A percentile compares a stretch with the other conserved stretches of the same genome.
These are phyloP conservation scores for Saccharum hybrid DNA, from an alignment of 202 grass and related monocot genomes.

Conservation along the genomic window DNA sequence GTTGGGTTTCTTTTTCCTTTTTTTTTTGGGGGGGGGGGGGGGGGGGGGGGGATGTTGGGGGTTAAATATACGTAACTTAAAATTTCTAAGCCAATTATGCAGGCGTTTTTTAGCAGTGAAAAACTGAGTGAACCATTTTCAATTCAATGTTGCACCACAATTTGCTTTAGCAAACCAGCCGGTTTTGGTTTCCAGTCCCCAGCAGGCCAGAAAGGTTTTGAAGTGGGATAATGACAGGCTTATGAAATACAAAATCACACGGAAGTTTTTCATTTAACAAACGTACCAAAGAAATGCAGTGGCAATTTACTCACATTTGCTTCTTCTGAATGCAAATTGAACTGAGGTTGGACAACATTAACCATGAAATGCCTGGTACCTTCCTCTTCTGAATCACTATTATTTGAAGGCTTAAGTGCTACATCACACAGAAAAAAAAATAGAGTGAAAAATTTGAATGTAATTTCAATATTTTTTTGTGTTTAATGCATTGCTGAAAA, in stretches of 20 bases:
- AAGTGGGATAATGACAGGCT: constrained; percentile 11
- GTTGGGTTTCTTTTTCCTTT: too few species aligned
- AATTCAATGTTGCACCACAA: constrained; percentile 8
- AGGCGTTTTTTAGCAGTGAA: neutral
- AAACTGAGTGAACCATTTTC: constrained; percentile 11
- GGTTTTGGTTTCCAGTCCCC: neutral
- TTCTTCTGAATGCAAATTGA: constrained; percentile 99
- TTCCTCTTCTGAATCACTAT: constrained; percentile 73
- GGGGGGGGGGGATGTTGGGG: neutral
- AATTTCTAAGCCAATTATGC: constrained; percentile 6
- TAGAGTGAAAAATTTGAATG: constrained; percentile 38
- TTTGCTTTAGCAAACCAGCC: constrained; percentile 33
- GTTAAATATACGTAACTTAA: constrained; percentile 19
- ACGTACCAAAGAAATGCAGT: constrained; percentile 26
- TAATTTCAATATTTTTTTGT: constrained; percentile 26
- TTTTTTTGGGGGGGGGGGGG: too few species aligned
- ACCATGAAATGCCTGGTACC: constrained; percentile 90
- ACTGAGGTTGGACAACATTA: constrained; percentile 93
- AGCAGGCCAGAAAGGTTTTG: neutral
- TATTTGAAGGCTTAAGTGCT: constrained; percentile 63
- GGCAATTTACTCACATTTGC: constrained; percentile 80
- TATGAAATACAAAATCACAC: constrained; percentile 25
- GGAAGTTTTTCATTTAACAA: constrained; percentile 9
- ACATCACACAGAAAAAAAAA: constrained; percentile 50
- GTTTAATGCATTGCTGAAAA: constrained; percentile 36